These are phyloP conservation scores for Lathyrus aphaca DNA, from an alignment of 306 rosid species.

Conservation along the genomic window DNA sequence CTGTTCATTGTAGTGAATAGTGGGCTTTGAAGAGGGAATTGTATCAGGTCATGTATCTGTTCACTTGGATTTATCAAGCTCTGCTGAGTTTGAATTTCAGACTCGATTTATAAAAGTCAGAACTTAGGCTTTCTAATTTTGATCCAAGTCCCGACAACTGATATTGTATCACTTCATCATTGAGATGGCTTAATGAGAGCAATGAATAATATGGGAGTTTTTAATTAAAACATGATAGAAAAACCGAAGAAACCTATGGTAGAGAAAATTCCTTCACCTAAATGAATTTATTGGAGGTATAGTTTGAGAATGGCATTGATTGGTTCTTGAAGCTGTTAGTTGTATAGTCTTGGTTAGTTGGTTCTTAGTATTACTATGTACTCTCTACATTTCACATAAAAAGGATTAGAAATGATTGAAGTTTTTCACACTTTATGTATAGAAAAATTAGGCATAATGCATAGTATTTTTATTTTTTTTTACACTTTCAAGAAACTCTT, in stretches of 20 bases:
- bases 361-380: not conserved
- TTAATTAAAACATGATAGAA: not conserved
- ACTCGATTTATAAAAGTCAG: not conserved
- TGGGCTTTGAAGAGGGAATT: not conserved
- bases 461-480: not conserved
- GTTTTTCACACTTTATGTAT: slow-evolving; percentile 7
- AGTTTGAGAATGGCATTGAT: not conserved
- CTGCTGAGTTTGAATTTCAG: too few relatives aligned
- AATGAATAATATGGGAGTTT: not conserved
- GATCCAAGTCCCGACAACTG: not conserved
- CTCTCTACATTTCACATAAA: slow-evolving; percentile 11
- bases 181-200: not conserved
- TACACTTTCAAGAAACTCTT: slow-evolving; percentile 15
- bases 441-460: not conserved
- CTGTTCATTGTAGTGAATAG: not conserved
- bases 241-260: not conserved
- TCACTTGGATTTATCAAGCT: not conserved
- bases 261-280: not conserved
- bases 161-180: too few relatives aligned
- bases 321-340: slow-evolving; percentile 11
- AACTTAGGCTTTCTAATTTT: not conserved
- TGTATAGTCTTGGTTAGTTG: slow-evolving; percentile 1
- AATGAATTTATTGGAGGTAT: not conserved
- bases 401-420: not conserved
- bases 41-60: not conserved